Evolutionary conservation across 768 basidiomycete genomes (phyloP), one percentile per base, ranked within the genome.

Genomic region (Sarcodon aspratus): DNA sequence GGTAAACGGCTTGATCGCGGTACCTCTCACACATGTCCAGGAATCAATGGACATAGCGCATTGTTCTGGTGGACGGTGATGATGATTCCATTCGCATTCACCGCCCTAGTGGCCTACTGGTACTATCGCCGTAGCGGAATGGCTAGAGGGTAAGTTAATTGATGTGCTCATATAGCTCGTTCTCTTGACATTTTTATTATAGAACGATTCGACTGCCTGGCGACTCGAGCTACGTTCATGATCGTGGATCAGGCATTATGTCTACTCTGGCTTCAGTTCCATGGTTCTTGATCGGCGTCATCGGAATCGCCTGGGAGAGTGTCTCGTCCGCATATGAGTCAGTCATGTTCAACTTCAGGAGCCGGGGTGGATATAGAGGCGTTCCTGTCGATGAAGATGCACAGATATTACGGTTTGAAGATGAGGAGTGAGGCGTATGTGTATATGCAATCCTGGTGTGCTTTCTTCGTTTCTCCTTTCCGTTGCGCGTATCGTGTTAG

Each of bases 361-460:
- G 74, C 8, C 69, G 79, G 49, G 68, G 79, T 15, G 89, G 89
- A 36, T 92, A 56, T 44, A 52, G 89, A 55, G 75, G 86, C 56
- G 62, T 92, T 46, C 78, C 86, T 0, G 75, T 91, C 47, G 90
- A 93, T 59, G 89, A 91, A 62, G 90, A 93, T 63, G 89, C 89
- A 17, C 89, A 88, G 65, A 78, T 92, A 50, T 65, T 92, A 49
- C 72, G 80, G 46, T 92, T 92, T 58, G 86, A 90, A 57, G 89
- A 92, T 55, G 89, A 91, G 52, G 77, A 78, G 49, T 62, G 50
- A 47, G 9, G 33, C 6, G 17, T 38, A 38, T 5, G n/a, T 5
- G 5, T 38, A 38, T 17, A 38, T 17, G 4, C 37, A 38, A 27
- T 27, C 40, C n/a, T 36, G 18, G 17, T 9, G 7, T 9, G 9